A percentile compares a stretch with the other conserved stretches of the same genome.
Evolutionary conservation across 345 rosid species (phyloP).

Genomic region (Gossypium australe): DNA sequence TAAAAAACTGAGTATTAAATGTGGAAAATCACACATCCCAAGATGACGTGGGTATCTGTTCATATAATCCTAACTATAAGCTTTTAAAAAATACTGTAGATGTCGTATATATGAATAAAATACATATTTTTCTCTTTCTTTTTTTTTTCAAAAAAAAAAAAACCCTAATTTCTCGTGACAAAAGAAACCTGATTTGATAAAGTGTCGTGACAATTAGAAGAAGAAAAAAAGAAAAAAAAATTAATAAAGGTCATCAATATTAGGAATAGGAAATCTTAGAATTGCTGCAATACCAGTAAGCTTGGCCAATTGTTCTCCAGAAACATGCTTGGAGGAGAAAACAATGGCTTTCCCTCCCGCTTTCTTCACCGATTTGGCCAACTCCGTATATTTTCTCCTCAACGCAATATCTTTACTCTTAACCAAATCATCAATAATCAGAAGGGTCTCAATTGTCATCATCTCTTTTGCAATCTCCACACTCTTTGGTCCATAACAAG

Average conservation of each 20-base stretch:
- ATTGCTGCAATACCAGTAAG: slow-evolving; percentile 85
- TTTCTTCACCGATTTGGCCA: slow-evolving; percentile 19
- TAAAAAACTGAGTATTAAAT: too few species aligned
- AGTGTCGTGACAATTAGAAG: not conserved
- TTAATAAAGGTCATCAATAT: slow-evolving; percentile 68
- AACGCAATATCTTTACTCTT: not conserved
- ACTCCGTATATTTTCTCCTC: slow-evolving; percentile 2
- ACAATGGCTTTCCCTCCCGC: slow-evolving; percentile 12
- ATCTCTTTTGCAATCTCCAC: slow-evolving; percentile 14
- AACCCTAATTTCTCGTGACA: not conserved
- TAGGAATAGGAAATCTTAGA: slow-evolving; percentile 82
- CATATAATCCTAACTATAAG: too few species aligned
- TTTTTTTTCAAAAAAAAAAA: too few species aligned
- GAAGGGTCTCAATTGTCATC: slow-evolving; percentile 7
- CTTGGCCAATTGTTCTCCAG: slow-evolving; percentile 30
- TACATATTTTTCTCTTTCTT: too few species aligned
- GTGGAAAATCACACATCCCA: too few species aligned
- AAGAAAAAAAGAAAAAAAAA: not conserved
- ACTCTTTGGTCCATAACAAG: slow-evolving; percentile 11
- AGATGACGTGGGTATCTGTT: too few species aligned
- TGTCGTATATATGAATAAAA: too few species aligned
- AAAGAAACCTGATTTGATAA: not conserved
- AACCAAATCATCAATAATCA: slow-evolving; percentile 18
- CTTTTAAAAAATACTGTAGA: too few species aligned
- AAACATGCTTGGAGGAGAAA: slow-evolving; percentile 8